phyloP scores from a whole-genome alignment of 2,329 filamentous ascomycete species.

The Fusarium metavorans region DNA sequence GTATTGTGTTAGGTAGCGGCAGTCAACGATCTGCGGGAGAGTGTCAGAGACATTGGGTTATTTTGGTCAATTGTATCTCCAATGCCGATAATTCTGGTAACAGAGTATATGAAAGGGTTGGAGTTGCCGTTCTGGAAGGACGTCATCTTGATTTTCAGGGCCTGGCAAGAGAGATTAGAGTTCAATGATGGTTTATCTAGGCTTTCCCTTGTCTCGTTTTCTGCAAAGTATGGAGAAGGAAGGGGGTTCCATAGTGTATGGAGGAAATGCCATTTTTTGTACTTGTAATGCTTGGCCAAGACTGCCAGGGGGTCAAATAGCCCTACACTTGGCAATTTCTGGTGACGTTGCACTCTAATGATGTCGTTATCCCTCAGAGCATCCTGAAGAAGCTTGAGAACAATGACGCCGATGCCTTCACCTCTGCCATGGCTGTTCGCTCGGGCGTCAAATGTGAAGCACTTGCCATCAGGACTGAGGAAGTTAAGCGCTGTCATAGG shows the following conservation, averaged over 20 bases:
- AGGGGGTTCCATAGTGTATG: background rate
- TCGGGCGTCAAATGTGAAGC: conserved; percentile 66
- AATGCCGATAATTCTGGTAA: background rate
- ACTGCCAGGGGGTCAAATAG: background rate
- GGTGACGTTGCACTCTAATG: too few relatives aligned
- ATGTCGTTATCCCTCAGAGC: conserved; percentile 63
- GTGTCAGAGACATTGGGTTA: background rate
- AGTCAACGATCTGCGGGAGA: background rate
- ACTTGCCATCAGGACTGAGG: conserved; percentile 63
- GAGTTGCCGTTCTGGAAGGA: background rate
- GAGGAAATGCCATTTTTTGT: background rate
- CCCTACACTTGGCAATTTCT: too few relatives aligned
- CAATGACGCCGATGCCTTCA: conserved; percentile 69
- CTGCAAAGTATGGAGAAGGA: too few relatives aligned
- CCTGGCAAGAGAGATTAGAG: background rate
- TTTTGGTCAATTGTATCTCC: background rate
- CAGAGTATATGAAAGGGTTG: background rate
- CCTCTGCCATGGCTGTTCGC: conserved; percentile 74
- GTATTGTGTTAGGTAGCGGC: background rate
- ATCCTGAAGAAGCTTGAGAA: conserved; percentile 69
- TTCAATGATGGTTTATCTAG: background rate
- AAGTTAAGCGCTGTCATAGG: conserved; percentile 67
- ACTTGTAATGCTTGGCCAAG: background rate
- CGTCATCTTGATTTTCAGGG: background rate
- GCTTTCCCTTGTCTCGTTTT: background rate